Evolutionary conservation across 1,284 basidiomycete species (phyloP), one percentile per base, ranked within the genome.

Genomic region (Cutaneotrichosporon sp.): DNA sequence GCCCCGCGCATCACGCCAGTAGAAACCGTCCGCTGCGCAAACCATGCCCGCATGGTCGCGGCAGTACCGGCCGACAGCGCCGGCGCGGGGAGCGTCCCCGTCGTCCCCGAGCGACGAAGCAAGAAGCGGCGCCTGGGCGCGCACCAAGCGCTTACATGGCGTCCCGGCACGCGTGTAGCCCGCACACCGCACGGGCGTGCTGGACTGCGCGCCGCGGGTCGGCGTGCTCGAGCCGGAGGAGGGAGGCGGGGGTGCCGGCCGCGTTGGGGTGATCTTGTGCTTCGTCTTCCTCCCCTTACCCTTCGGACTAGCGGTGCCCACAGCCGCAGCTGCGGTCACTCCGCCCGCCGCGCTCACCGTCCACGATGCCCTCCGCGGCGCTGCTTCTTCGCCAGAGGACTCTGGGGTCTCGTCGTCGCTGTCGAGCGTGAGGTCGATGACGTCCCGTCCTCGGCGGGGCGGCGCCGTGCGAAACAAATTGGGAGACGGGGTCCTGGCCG

Each of bases 31-130:
- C 0, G 66, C 66, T 20, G 70, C 63, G 46, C 76, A 78, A 9
- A 80, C 75, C 68, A 76, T 71, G 33, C 69, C 70, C 18, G 76
- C 74, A 66, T 80, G 79, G 66, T 78, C 76, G 51, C 75, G 77
- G 63, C 79, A 80, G 60, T 76, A 80, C 53, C 78, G 60, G 10
- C 68, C 72, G 42, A 65, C 45, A 14, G 69, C 52, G 38, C 62
- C 56, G n/a, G 52, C 46, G 14, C 34, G 47, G 29, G 59, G 59
- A 24, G 49, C 50, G n/a, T 31, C 65, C 43, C 62, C 67, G n/a
- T 65, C 69, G 11, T 67, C 64, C 6, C 36, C 46, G 20, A 43
- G 47, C 14, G 31, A 46, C 33, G 69, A 50, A 2, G 67, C 49
- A 14, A 75, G 63, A 22, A 69, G 73, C 1, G 79, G 75, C 0